phyloP scores from a whole-genome alignment of 139 green algal species.

The Haematococcus lacustris region DNA sequence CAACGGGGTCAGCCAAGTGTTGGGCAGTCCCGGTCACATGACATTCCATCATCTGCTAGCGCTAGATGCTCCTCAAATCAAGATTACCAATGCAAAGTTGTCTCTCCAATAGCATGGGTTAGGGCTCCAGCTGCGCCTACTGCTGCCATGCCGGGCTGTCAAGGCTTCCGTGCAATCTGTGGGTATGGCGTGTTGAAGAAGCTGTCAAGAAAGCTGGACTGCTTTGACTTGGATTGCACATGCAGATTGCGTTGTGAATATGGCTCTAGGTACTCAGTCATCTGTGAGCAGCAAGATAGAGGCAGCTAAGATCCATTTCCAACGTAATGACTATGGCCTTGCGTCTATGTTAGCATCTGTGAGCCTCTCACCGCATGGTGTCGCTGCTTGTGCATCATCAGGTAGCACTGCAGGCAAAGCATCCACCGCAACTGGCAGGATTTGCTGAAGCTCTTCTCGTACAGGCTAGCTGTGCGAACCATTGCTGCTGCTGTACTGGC shows the following conservation, averaged over 20 bases:
- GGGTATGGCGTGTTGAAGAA: conserved; percentile 26
- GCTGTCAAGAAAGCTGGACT: conserved; percentile 28
- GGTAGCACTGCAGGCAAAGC: conserved; percentile 48
- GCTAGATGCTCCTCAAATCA: no score
- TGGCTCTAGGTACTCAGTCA: conserved; percentile 41
- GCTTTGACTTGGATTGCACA: neutral
- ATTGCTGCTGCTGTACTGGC: neutral
- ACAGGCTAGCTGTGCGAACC: neutral
- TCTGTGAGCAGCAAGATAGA: conserved; percentile 9
- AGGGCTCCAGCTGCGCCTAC: no score
- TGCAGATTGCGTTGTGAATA: neutral
- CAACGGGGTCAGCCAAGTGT: no score
- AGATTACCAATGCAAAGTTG: no score
- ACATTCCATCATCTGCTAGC: no score
- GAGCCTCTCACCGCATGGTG: conserved; percentile 63
- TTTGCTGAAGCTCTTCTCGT: neutral
- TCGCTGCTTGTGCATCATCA: conserved; percentile 79
- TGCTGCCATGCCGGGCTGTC: neutral
- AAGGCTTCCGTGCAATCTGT: conserved; percentile 11
- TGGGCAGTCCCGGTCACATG: no score
- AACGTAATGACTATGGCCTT: neutral
- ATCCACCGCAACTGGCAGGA: neutral
- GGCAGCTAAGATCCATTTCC: neutral
- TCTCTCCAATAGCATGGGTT: no score
- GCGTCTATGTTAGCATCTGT: neutral